These are phyloP conservation scores for Russula earlei DNA, from an alignment of 768 basidiomycete species.

Conservation along the genomic window DNA sequence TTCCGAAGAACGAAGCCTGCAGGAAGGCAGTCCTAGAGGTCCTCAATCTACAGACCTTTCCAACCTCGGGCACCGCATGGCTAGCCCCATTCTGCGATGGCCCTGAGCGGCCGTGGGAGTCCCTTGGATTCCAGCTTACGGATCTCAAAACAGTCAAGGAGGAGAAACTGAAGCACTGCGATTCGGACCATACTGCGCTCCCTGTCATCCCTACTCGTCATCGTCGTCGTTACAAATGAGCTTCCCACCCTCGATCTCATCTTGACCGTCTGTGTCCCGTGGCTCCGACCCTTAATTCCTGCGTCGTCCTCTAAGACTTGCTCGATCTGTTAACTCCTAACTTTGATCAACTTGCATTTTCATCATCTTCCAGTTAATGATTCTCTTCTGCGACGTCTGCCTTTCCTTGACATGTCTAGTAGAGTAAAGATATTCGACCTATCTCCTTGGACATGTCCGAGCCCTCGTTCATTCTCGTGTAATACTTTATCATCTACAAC, in stretches of 20 bases:
- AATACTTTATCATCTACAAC: neutral
- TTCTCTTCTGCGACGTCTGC: neutral
- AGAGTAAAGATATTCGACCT: neutral
- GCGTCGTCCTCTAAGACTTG: neutral
- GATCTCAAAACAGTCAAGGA: constrained; percentile 4
- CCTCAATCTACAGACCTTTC: neutral
- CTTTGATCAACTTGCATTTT: constrained; percentile 9
- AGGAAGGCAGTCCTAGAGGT: neutral
- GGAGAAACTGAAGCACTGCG: neutral
- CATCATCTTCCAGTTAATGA: neutral
- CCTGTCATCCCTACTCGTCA: neutral
- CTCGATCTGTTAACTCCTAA: neutral
- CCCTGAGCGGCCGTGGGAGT: constrained; percentile 11
- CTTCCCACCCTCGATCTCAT: neutral
- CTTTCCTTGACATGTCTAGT: neutral
- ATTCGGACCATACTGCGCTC: neutral
- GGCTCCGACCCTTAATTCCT: neutral
- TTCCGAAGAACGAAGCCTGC: neutral
- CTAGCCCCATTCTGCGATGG: constrained; percentile 5
- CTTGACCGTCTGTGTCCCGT: neutral
- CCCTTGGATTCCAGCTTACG: neutral
- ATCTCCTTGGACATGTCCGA: neutral
- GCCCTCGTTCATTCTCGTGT: neutral
- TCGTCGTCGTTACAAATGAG: constrained; percentile 12
- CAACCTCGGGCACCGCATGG: neutral